Base-by-base conservation (phyloP, 768 basidiomycete species). In the Macrolepiota fuliginosa region DNA sequence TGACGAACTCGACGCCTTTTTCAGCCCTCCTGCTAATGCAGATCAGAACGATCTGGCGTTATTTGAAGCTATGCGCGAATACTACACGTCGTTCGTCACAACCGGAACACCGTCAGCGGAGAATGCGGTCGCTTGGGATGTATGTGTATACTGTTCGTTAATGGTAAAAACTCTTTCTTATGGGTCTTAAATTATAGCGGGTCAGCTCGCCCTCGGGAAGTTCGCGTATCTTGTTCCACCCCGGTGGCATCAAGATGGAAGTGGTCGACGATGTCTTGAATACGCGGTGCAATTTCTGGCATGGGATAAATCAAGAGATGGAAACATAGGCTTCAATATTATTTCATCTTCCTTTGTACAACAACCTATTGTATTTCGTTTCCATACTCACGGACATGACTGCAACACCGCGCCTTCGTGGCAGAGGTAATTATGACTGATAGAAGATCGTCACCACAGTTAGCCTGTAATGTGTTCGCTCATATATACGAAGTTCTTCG, bases 51-150 rank as follows among this genome's bases (percentile, higher is more conserved):
- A 76, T 46, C 46, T 66, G 6, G 64, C 68, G 6, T 68, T 80
- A 12, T 77, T 76, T 61, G 66, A 68, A 29, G 67, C 73, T 4
- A 79, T 79, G 76, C 70, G 76, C 19, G 67, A 76, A 52, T 78
- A 68, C 56, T 80, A 72, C 71, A 77, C 75, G 0, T 77, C 76
- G 4, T 79, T 79, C 53, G 78, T 73, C 7, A 74, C 74, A 1
- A 66, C 65, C 15, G 73, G 73, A 2, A 63, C 61, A 19, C 79
- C 77, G 2, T 66, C 63, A 3, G 69, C 74, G 10, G 62, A 54
- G 15, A 56, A 56, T 50, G 63, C 62, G 0, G 24, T 64, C 7
- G 54, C 56, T 1, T 78, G 77, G 77, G 56, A 58, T 63, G 77
- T 77, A 54, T 53, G 70, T 66, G 37, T 25, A 22, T 22, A 12